Base-by-base conservation (phyloP, 1,284 basidiomycete genomes). In the Pseudozyma hubeiensis region DNA sequence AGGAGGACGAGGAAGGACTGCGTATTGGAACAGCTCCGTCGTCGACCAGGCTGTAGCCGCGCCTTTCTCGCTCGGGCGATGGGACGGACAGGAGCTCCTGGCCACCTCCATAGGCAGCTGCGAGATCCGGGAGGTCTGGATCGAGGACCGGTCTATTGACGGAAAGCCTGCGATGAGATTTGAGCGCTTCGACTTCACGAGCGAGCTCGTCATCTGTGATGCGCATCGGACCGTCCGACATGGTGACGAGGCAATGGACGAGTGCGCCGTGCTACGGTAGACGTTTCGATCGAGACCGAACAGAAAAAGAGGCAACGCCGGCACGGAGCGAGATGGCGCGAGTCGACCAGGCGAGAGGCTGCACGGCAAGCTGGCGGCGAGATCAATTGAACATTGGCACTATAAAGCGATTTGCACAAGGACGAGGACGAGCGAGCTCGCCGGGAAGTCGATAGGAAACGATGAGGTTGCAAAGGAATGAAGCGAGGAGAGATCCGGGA, bases 131-230 rank as follows among this genome's bases (percentile, higher is more conserved):
- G 19, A 84, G 75, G 57, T 84, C 82, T 0, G 81, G 81, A 53
- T 84, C 82, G 41, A 83, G 62, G n/a, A 81, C 57, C 29, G 78
- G 75, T 30, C 79, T 65, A 31, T 82, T 81, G 53, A 80, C 78
- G 1, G 81, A 83, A 24, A 76, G 72, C 33, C 82, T 65, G 40
- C 82, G 73, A 61, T 81, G 80, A 11, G 79, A 76, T 39, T 81
- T 81, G 58, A 84, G 79, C 46, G 77, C 80, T 53, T 81, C 80
- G 9, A 84, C 81, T 54, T 84, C 82, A 40, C 81, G 74, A 29
- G 77, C 67, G 30, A 84, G 68, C 64, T 84, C 82, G 37, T 70
- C 72, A 51, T 80, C 78, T 37, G 79, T 75, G 63, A 75, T 75
- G 39, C 58, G 59, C 66, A 69, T 65, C 30, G 52, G 58, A n/a